Base-by-base conservation (phyloP, 2,329 filamentous ascomycete species). In the Chaetomium sp. region DNA sequence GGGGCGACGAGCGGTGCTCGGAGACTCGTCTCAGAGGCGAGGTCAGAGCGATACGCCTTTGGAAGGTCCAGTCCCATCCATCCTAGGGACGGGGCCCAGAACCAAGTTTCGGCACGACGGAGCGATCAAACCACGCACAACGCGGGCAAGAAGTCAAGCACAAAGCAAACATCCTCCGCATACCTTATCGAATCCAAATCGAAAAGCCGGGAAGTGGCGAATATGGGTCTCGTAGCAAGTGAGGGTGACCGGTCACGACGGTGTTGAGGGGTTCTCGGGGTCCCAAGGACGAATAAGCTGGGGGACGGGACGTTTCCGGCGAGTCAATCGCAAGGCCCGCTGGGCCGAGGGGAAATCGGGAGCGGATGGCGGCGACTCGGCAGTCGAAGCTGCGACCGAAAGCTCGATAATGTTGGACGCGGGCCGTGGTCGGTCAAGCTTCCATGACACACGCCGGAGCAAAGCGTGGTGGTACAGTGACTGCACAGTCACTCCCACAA, bases 21-120 rank as follows among this genome's bases (percentile, higher is more conserved):
- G 54, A 55, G 52, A 63, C 59, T 59, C 62, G 63, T 63, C 61
- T 54, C 52, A 52, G 56, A 58, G 49, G 50, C 49, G 49, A 49
- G 58, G 61, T 58, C 45, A 50, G 54, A 54, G 55, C 53, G 54
- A 52, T 48, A 65, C 64, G 55, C 62, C 62, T 63, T 62, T 60
- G 62, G 53, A 57, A 19, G 56, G 52, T 57, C 62, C 61, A 57
- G 52, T 59, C 48, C 19, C 19, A 27, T 27, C 19, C 19, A 27
- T 27, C 19, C 19, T 27, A 27, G 19, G 19, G 19, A 27, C 19
- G 19, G 19, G 19, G 19, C 19, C 19, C 19, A 27, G 19, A 38
- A 47, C 46, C 53, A 58, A 40, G 63, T 64, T 63, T 64, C 57
- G 62, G 57, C 57, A 58, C 35, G 32, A 44, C 14, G 38, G 54